Percentiles rank a stretch among this genome's conserved stretches.
These are phyloP conservation scores for Aspergillus homomorphus DNA, from an alignment of 495 filamentous ascomycete genomes.

Conservation along the genomic window DNA sequence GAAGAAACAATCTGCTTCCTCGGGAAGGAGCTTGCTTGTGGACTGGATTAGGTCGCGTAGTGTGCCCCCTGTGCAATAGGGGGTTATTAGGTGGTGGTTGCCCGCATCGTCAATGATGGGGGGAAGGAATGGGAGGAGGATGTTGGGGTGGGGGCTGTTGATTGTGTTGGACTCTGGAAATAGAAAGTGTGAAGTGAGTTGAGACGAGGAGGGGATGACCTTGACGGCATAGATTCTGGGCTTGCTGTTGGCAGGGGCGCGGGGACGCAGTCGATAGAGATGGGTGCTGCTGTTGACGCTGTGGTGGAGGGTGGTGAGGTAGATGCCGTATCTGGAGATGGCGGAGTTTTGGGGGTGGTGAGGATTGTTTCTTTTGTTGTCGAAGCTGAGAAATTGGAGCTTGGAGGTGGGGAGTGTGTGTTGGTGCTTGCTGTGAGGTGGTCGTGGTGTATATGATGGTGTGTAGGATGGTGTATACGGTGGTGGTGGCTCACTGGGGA, in stretches of 20 bases:
- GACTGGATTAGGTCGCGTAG: conserved; percentile 82
- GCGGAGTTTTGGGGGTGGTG: neutral
- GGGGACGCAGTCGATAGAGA: conserved; percentile 18
- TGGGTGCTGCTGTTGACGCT: conserved; percentile 28
- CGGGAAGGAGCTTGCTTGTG: conserved; percentile 59
- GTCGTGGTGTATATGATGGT: neutral
- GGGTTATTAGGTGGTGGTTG: conserved; percentile 96
- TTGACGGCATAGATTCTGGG: conserved; percentile 76
- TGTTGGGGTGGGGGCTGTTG: conserved; percentile 76
- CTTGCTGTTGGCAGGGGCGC: conserved; percentile 37
- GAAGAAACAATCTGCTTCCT: conserved; percentile 92
- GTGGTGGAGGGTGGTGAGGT: conserved; percentile 26
- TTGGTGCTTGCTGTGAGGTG: neutral
- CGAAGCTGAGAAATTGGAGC: neutral
- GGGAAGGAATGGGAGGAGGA: conserved; percentile 90
- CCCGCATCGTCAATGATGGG: conserved; percentile 88
- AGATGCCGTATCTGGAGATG: neutral
- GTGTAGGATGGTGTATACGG: neutral
- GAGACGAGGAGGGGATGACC: conserved; percentile 77
- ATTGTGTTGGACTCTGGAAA: conserved; percentile 29
- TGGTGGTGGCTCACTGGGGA: neutral
- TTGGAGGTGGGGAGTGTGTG: neutral
- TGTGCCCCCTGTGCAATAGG: conserved; percentile 91
- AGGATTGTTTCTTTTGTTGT: too few relatives aligned
- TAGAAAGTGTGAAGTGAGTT: conserved; percentile 43